Evolutionary conservation across 768 basidiomycete species (phyloP).

Genomic region (Exidia glandulosa): DNA sequence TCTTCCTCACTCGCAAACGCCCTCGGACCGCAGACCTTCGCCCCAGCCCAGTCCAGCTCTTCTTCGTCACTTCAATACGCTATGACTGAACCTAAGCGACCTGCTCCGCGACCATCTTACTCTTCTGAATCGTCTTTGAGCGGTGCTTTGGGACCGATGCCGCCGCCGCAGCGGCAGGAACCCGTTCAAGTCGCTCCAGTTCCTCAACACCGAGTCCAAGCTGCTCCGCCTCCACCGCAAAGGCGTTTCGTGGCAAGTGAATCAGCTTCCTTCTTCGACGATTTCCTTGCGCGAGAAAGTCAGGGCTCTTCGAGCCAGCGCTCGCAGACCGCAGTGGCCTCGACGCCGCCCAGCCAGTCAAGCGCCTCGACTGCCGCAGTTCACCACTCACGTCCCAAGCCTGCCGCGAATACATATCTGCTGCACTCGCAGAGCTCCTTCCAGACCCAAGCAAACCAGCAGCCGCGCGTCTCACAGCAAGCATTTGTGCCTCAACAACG

Average conservation of each 20-base stretch:
- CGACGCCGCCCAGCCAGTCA: conserved; percentile 28
- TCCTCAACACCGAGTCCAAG: background rate
- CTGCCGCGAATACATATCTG: background rate
- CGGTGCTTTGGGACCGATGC: conserved; percentile 3
- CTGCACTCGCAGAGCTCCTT: too few relatives aligned
- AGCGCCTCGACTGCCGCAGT: conserved; percentile 25
- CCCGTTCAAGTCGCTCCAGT: conserved; percentile 4
- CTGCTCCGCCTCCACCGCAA: conserved; percentile 7
- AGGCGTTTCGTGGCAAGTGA: conserved; percentile 41
- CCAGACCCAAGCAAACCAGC: too few relatives aligned
- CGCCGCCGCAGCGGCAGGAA: conserved; percentile 13
- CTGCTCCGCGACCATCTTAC: background rate
- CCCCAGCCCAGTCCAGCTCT: conserved; percentile 3
- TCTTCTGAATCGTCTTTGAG: conserved; percentile 4
- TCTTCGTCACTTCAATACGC: background rate
- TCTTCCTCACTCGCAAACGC: conserved; percentile 72
- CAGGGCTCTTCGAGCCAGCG: background rate
- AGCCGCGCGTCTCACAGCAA: too few relatives aligned
- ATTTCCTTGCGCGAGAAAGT: conserved; percentile 36
- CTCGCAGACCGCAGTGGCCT: background rate
- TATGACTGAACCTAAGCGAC: background rate
- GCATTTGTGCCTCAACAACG: background rate
- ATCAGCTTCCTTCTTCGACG: conserved; percentile 53
- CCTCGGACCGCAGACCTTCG: conserved; percentile 24
- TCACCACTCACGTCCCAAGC: background rate